Base-by-base conservation (phyloP, 495 filamentous ascomycete genomes). In the Xylaria sp. region DNA sequence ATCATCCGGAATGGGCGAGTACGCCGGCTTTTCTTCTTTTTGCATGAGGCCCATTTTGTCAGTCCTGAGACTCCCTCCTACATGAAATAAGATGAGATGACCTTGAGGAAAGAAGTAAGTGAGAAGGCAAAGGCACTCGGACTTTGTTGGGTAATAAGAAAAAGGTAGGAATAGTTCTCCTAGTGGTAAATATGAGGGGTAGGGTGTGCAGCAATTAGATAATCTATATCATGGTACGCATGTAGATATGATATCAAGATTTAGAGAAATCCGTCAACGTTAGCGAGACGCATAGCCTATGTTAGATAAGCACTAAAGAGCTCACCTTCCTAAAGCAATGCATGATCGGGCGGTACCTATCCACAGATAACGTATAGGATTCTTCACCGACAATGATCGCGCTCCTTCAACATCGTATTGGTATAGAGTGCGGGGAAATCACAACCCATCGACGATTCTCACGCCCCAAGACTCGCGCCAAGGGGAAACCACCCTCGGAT, bases 321-420 rank as follows among this genome's bases (percentile, higher is more conserved):
- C 29, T 65, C 62, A 65, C 62, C 62, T 65, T 65, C 62, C 62
- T 50, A 52, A 65, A 65, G 44, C 44, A 65, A 65, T 24, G 14
- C 17, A 50, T 21, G 15, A 19, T 50, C 15, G 15, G 19, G 19
- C 17, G 41, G 46, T 19, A 44, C 0, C 40, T 48, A 37, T 65
- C 44, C 44, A 65, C 31, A 35, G 44, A 65, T 52, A 50, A 52
- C 62, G 8, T 44, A 50, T 65, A 24, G 44, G 62, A 65, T 65
- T 65, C 44, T 37, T 35, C 17, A 50, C 29, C 24, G 14, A 50
- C 40, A 7, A 5, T n/a, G 31, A 65, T 7, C 15, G 52, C 14
- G 43, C 5, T n/a, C 19, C 21, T 33, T 29, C 61, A 24, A 26
- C 14, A 44, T 63, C 14, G 61, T 46, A 63, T 63, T 63, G 41